phyloP scores from a whole-genome alignment of 164 flowering plant genomes.

The Nelumbo lutea region DNA sequence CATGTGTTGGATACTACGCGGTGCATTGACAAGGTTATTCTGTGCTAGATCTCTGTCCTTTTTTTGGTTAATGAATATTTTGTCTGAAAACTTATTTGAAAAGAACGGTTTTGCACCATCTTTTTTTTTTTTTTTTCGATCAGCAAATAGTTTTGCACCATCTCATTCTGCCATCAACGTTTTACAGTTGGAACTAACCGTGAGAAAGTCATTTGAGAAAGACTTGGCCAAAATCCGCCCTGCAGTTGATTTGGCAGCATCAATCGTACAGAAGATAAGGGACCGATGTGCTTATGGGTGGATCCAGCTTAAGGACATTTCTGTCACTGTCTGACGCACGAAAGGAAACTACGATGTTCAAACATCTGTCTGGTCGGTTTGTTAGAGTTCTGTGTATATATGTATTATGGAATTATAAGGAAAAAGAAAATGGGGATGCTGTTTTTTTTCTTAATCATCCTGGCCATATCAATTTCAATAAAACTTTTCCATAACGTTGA shows the following conservation, averaged over 20 bases:
- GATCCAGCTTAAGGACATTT: conserved; percentile 64
- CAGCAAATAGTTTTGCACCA: neutral
- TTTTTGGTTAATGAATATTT: too few relatives aligned
- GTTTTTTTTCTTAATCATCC: too few relatives aligned
- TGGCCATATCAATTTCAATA: too few relatives aligned
- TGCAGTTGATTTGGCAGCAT: conserved; percentile 48
- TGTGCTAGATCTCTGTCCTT: neutral
- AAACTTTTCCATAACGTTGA: too few relatives aligned
- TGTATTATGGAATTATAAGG: too few relatives aligned
- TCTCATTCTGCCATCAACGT: neutral
- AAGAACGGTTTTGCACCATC: too few relatives aligned
- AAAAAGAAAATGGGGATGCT: too few relatives aligned
- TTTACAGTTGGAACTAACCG: conserved; percentile 52
- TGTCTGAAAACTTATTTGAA: neutral
- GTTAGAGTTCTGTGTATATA: too few relatives aligned
- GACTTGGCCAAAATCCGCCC: conserved; percentile 56
- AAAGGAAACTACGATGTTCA: neutral
- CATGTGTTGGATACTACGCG: conserved; percentile 62
- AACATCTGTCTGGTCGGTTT: neutral
- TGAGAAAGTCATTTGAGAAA: conserved; percentile 49
- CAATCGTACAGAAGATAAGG: conserved; percentile 47
- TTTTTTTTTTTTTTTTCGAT: too few relatives aligned
- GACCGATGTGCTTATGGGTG: conserved; percentile 91
- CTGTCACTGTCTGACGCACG: conserved; percentile 36
- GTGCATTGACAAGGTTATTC: conserved; percentile 73